These are phyloP conservation scores for Hygrophila difformis DNA, from an alignment of 257 asterid genomes.

Conservation along the genomic window DNA sequence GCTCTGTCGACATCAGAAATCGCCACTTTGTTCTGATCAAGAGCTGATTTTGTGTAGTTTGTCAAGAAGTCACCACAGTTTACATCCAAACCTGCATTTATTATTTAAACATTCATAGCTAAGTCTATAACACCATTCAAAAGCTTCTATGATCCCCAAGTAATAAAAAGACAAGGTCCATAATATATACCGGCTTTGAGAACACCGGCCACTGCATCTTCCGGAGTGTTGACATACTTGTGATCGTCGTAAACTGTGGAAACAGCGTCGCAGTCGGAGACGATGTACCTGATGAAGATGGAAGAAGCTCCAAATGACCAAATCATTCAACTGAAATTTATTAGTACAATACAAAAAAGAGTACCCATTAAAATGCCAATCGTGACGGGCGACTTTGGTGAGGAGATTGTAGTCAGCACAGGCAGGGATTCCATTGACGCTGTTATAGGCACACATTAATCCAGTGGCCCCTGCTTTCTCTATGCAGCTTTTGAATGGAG, in stretches of 20 bases:
- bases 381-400: no score
- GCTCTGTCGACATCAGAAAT: slow-evolving; percentile 28
- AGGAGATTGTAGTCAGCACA: no score
- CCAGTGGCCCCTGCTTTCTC: slow-evolving; percentile 46
- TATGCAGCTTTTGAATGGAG: slow-evolving; percentile 45
- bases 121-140: no score
- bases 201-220: slow-evolving; percentile 32
- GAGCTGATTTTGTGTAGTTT: slow-evolving; percentile 21
- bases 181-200: slow-evolving; percentile 45
- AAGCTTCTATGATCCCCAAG: no score
- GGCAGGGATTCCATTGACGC: slow-evolving; percentile 29
- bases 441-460: slow-evolving; percentile 54
- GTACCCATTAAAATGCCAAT: no score
- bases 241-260: slow-evolving; percentile 26
- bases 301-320: background rate
- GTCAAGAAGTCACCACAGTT: slow-evolving; percentile 35
- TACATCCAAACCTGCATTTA: slow-evolving; percentile 42
- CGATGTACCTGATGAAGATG: slow-evolving; percentile 22
- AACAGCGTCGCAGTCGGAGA: slow-evolving; percentile 45
- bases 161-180: no score
- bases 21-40: slow-evolving; percentile 26
- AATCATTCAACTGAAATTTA: no score
- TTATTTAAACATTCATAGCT: no score
- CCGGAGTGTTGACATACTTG: slow-evolving; percentile 25
- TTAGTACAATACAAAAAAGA: no score